Percentiles rank a stretch among this genome's conserved stretches.
phyloP scores from a whole-genome alignment of 768 basidiomycete species.

The Rhizopogon sp. region DNA sequence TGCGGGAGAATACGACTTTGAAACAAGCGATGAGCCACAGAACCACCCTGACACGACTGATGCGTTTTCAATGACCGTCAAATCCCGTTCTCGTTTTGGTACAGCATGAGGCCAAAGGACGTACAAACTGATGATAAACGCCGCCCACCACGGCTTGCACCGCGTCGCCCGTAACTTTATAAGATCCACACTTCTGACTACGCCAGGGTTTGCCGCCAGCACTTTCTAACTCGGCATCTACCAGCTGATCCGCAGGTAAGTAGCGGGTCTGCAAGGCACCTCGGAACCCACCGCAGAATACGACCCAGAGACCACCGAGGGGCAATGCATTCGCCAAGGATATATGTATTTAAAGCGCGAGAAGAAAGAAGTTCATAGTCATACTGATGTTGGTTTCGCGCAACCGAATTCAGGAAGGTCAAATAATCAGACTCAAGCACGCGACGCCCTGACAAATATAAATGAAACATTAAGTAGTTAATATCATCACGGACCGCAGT shows the following conservation, averaged over 20 bases:
- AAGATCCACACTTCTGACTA: conserved; percentile 57
- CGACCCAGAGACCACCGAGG: conserved; percentile 67
- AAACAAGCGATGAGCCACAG: conserved; percentile 26
- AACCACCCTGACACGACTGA: conserved; percentile 21
- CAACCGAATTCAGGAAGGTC: conserved; percentile 59
- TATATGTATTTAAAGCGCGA: conserved; percentile 61
- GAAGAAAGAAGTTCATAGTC: conserved; percentile 54
- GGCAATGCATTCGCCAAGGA: conserved; percentile 72
- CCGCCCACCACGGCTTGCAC: conserved; percentile 74
- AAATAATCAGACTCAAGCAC: conserved; percentile 71
- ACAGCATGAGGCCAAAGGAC: conserved; percentile 27
- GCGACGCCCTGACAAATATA: conserved; percentile 57
- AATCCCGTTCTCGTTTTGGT: neutral
- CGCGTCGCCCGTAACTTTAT: conserved; percentile 72
- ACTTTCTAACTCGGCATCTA: conserved; percentile 20
- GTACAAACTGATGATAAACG: conserved; percentile 74
- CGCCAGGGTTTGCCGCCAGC: conserved; percentile 24
- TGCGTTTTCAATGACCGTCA: conserved; percentile 7
- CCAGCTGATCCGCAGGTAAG: neutral
- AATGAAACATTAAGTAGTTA: conserved; percentile 19
- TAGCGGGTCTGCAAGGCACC: conserved; percentile 22
- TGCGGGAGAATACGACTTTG: conserved; percentile 30
- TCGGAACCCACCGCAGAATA: conserved; percentile 69
- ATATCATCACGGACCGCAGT: neutral
- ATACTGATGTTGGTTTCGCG: conserved; percentile 39